phyloP scores from a whole-genome alignment of 108 stramenopile species.

The Pinguiococcus pyrenoidosus region DNA sequence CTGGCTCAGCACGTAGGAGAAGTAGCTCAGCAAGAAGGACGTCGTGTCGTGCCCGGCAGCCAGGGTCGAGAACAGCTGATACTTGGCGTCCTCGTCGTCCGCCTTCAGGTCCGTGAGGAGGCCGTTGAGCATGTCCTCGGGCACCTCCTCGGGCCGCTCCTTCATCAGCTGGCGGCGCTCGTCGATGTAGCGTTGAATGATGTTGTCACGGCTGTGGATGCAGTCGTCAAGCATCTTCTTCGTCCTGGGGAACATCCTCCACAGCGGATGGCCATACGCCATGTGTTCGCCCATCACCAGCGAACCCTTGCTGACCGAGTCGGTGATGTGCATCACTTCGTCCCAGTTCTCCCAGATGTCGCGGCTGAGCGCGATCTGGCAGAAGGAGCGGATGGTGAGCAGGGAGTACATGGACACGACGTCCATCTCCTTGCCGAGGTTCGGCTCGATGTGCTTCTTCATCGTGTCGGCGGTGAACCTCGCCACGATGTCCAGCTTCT shows the following conservation, averaged over 20 bases:
- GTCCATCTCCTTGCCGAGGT: neutral
- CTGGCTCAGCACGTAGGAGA: neutral
- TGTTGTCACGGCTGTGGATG: neutral
- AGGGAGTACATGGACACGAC: neutral
- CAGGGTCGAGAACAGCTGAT: neutral
- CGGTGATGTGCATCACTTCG: no score
- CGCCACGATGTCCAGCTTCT: neutral
- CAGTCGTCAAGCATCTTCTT: neutral
- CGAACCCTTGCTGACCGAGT: neutral
- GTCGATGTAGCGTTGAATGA: no score
- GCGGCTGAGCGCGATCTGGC: no score
- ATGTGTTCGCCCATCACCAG: neutral
- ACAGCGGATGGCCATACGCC: neutral
- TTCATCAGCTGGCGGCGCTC: neutral
- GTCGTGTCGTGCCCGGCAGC: constrained; percentile 6
- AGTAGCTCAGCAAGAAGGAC: neutral
- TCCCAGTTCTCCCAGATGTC: no score
- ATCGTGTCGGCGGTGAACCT: neutral
- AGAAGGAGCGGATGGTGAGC: constrained; percentile 3
- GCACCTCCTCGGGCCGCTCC: neutral
- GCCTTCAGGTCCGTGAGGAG: neutral
- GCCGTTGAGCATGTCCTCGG: neutral
- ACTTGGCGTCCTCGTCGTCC: neutral
- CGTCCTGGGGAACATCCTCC: neutral
- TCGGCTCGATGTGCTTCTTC: neutral